Evolutionary conservation across 306 rosid genomes (phyloP).

Genomic region (Medicago arabica): DNA sequence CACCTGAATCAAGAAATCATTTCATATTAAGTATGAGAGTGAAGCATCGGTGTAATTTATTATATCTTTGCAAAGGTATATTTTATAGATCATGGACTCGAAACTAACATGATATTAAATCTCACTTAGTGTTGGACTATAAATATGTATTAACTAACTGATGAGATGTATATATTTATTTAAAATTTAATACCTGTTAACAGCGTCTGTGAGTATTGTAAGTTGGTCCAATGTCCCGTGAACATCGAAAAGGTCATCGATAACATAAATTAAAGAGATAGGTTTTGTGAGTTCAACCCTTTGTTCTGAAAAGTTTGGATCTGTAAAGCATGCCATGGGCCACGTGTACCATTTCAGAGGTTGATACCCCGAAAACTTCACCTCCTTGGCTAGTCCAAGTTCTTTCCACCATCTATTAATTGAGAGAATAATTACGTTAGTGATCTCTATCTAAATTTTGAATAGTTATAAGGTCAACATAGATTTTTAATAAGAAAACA

Average conservation of each 20-base stretch:
- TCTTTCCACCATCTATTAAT: constrained; percentile 65
- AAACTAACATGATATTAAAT: no score
- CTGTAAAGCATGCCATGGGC: constrained; percentile 6
- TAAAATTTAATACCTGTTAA: background rate
- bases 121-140: no score
- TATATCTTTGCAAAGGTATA: no score
- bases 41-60: no score
- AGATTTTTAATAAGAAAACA: background rate
- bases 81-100: no score
- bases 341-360: constrained; percentile 3
- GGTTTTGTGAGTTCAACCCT: background rate
- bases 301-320: constrained; percentile 4
- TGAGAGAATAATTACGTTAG: no score
- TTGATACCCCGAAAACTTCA: background rate
- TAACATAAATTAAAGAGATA: background rate
- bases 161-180: background rate
- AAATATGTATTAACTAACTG: no score
- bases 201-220: background rate
- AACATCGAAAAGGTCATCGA: constrained; percentile 4
- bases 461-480: no score
- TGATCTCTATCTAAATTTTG: no score
- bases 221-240: background rate
- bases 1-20: no score
- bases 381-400: background rate
- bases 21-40: no score